These are phyloP conservation scores for Geotrichum histeridarum DNA, from an alignment of 1,139 yeast species.

Conservation along the genomic window DNA sequence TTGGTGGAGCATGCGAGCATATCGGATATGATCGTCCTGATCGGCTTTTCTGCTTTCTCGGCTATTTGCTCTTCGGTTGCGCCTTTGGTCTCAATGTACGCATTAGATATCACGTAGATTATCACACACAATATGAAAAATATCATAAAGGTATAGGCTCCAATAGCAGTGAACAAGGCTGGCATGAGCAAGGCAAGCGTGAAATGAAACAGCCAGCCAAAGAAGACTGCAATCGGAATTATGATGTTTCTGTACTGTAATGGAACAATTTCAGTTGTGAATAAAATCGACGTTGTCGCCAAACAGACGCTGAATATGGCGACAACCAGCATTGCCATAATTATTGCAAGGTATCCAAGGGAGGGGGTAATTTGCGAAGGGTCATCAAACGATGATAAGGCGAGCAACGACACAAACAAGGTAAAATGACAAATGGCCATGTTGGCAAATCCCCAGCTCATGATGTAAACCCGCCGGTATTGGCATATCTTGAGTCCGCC, in stretches of 20 bases:
- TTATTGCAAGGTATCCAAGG: slow-evolving; percentile 44
- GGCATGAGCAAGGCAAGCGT: slow-evolving; percentile 37
- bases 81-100: neutral
- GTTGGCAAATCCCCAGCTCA: slow-evolving; percentile 32
- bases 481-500: slow-evolving; percentile 39
- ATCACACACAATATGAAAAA: slow-evolving; percentile 38
- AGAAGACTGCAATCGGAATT: slow-evolving; percentile 49
- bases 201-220: slow-evolving; percentile 51
- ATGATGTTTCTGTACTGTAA: slow-evolving; percentile 47
- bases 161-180: slow-evolving; percentile 38
- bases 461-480: slow-evolving; percentile 38
- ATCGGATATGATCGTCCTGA: neutral
- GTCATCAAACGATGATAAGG: slow-evolving; percentile 32
- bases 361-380: slow-evolving; percentile 16
- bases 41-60: neutral
- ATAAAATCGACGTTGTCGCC: slow-evolving; percentile 40
- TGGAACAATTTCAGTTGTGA: slow-evolving; percentile 53
- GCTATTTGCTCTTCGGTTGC: neutral
- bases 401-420: slow-evolving; percentile 31
- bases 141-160: slow-evolving; percentile 45
- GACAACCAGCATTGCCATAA: slow-evolving; percentile 47
- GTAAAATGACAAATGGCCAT: slow-evolving; percentile 41
- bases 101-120: slow-evolving; percentile 19
- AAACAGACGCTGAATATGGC: slow-evolving; percentile 47
- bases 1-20: no score